Evolutionary conservation across 805 yeast genomes (phyloP).

Genomic region (Kuraishia cidri): DNA sequence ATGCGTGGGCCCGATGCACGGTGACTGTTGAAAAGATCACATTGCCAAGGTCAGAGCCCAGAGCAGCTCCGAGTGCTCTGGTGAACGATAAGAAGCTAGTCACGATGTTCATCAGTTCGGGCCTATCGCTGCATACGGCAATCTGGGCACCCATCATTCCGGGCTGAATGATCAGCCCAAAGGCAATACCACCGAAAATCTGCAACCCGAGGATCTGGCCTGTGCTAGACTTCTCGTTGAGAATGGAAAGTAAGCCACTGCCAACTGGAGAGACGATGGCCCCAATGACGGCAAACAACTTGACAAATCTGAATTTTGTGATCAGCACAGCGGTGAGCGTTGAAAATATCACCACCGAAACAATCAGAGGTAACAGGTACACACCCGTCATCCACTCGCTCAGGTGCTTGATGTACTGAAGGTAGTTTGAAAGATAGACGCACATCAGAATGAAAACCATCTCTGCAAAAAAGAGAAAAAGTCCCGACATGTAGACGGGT

Average conservation of each 20-base stretch:
- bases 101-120: slow-evolving; percentile 37
- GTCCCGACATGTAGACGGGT: slow-evolving; percentile 10
- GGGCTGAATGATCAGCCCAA: slow-evolving; percentile 39
- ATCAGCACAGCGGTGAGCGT: slow-evolving; percentile 28
- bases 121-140: slow-evolving; percentile 14
- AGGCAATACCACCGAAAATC: slow-evolving; percentile 34
- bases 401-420: slow-evolving; percentile 36
- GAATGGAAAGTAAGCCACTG: slow-evolving; percentile 30
- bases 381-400: slow-evolving; percentile 37
- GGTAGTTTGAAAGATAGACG: slow-evolving; percentile 30
- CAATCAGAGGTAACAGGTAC: slow-evolving; percentile 32
- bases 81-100: slow-evolving; percentile 36
- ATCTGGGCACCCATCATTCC: slow-evolving; percentile 34
- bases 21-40: not conserved
- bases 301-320: slow-evolving; percentile 26
- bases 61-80: slow-evolving; percentile 38
- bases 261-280: slow-evolving; percentile 31
- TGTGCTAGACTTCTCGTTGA: slow-evolving; percentile 20
- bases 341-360: slow-evolving; percentile 29
- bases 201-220: slow-evolving; percentile 32
- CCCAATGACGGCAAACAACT: slow-evolving; percentile 28
- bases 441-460: slow-evolving; percentile 27
- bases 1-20: not conserved
- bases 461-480: slow-evolving; percentile 17
- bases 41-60: slow-evolving; percentile 18